Percentiles rank a stretch among this genome's conserved stretches.
These are phyloP conservation scores for Xylaria sp. DNA, from an alignment of 2,329 filamentous ascomycete genomes.

Conservation along the genomic window DNA sequence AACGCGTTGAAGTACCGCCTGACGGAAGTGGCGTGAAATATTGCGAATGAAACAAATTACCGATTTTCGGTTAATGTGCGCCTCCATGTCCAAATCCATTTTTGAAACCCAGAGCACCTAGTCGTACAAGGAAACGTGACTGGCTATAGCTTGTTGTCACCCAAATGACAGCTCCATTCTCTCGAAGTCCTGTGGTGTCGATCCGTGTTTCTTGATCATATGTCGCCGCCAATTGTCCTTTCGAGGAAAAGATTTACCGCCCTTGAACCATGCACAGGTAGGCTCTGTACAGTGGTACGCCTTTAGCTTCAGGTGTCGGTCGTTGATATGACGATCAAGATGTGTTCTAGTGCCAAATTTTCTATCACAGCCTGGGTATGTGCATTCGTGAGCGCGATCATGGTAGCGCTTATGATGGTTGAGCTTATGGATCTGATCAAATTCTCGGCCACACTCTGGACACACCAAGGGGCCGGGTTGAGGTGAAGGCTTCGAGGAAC, in stretches of 20 bases:
- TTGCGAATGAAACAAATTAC: constrained; percentile 10
- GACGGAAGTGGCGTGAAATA: not conserved
- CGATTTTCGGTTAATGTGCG: not conserved
- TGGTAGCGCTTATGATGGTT: constrained; percentile 72
- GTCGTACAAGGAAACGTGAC: constrained; percentile 24
- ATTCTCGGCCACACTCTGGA: constrained; percentile 57
- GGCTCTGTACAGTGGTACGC: constrained; percentile 67
- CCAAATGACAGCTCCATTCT: constrained; percentile 43
- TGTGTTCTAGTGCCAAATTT: constrained; percentile 71
- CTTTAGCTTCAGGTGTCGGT: constrained; percentile 68
- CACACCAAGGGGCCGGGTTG: constrained; percentile 47
- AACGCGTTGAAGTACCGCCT: not conserved
- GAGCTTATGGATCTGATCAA: constrained; percentile 69
- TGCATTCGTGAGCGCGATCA: constrained; percentile 62
- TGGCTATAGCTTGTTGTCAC: constrained; percentile 21
- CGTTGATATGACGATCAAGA: constrained; percentile 70
- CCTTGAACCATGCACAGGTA: constrained; percentile 66
- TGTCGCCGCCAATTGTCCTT: constrained; percentile 73
- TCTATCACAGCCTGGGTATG: constrained; percentile 60
- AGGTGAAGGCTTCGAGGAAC: constrained; percentile 42
- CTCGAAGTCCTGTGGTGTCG: constrained; percentile 43
- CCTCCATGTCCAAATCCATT: constrained; percentile 10
- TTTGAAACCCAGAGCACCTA: constrained; percentile 9
- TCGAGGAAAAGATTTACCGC: constrained; percentile 68
- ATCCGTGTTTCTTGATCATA: constrained; percentile 67